Conservation (phyloP, 179 eudicot genomes). For the Nepenthes alata region DNA sequence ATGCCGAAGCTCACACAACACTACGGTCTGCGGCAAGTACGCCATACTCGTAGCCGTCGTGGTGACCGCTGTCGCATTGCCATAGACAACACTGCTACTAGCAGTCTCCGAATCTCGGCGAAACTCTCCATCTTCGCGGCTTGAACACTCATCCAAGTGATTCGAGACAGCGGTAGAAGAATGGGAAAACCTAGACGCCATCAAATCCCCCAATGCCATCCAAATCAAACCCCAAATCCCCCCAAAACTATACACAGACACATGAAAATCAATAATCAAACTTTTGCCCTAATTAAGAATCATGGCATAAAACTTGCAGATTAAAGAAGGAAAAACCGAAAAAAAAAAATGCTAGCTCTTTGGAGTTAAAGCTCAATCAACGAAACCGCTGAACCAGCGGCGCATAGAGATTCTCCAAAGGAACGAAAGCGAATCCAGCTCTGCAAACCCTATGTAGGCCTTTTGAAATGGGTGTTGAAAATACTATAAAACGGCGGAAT, state of each 20-base stretch:
- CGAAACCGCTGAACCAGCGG: constrained; percentile 51
- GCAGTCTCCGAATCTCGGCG: constrained; percentile 21
- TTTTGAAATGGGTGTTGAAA: not conserved
- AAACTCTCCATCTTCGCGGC: constrained; percentile 22
- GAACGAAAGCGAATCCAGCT: constrained; percentile 39
- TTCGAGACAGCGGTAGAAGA: constrained; percentile 38
- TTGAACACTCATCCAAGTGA: constrained; percentile 37
- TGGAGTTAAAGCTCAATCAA: constrained; percentile 20
- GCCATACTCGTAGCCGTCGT: constrained; percentile 45
- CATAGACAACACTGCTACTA: constrained; percentile 21
- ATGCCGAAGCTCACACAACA: constrained; percentile 74
- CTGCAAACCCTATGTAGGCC: constrained; percentile 9
- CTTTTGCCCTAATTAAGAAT: not conserved
- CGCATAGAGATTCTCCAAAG: constrained; percentile 26
- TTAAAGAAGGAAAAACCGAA: not conserved
- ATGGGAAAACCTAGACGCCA: constrained; percentile 72
- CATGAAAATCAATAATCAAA: not conserved
- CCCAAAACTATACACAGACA: not conserved
- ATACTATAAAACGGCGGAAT: constrained; percentile 19
- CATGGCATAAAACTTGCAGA: not conserved
- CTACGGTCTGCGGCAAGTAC: constrained; percentile 68
- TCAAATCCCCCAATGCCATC: constrained; percentile 98
- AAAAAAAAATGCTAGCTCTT: not conserved
- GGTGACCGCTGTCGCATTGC: constrained; percentile 13
- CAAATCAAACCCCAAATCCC: constrained; percentile 24